phyloP scores from a whole-genome alignment of 164 flowering plant genomes.

The Amborella trichopoda region DNA sequence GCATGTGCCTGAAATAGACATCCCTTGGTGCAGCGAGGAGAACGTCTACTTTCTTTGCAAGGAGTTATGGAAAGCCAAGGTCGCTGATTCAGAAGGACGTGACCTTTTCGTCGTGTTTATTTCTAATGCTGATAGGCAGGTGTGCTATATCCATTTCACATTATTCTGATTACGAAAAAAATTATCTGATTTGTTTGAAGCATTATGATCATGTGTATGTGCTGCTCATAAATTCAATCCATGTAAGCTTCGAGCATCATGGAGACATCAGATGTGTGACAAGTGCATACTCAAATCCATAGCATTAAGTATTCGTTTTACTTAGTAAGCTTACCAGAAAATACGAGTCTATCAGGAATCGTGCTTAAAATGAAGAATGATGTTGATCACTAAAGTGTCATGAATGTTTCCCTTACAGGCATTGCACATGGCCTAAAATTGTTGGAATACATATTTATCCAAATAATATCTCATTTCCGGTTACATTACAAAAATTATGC shows the following conservation, averaged over 20 bases:
- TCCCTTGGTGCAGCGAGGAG: conserved; percentile 75
- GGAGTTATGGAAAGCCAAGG: conserved; percentile 36
- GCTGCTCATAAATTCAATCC: neutral
- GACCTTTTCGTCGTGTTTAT: conserved; percentile 81
- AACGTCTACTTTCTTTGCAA: conserved; percentile 78
- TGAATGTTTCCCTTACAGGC: too few species aligned
- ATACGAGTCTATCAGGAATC: too few species aligned
- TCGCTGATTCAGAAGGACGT: conserved; percentile 41
- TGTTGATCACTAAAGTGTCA: too few species aligned
- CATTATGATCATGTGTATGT: neutral
- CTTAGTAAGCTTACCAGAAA: neutral
- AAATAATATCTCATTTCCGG: too few species aligned
- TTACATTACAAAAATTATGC: too few species aligned
- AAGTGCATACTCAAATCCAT: neutral
- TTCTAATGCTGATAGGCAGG: conserved; percentile 84
- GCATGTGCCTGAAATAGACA: too few species aligned
- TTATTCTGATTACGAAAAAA: neutral
- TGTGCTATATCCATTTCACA: conserved; percentile 14
- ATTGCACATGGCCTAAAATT: too few species aligned
- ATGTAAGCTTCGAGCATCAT: neutral
- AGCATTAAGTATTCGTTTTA: neutral
- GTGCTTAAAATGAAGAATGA: too few species aligned
- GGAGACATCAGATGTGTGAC: neutral
- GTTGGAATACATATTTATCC: too few species aligned
- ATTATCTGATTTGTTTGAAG: neutral